Evolutionary conservation across 805 yeast species (phyloP), one percentile per base, ranked within the genome.

Genomic region (Candida wancherniae): DNA sequence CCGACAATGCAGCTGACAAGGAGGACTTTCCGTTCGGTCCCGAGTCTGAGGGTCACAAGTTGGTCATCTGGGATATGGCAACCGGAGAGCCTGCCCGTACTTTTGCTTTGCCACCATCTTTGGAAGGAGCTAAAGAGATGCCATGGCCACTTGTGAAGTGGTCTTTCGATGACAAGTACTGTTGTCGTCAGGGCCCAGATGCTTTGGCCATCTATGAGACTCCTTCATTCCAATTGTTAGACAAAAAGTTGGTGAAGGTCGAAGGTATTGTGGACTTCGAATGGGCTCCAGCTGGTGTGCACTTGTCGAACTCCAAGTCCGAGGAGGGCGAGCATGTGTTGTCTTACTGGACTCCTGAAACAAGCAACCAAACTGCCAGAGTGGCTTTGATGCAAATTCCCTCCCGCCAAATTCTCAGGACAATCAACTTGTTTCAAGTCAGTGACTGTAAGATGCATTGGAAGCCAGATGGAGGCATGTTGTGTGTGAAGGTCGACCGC

Each of bases 341-440:
- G 46, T 79, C 94, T 19, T 92, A 81, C 68, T 92, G 98, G 98
- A 87, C 96, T 27, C 99, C 99, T 33, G 99, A 92, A 67, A 66
- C 78, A 32, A 60, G 72, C 42, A 90, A 92, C 61, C 95, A 88
- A 68, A 83, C 96, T 26, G 97, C 98, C 17, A 82, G 94, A 59
- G 97, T 90, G 36, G 76, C 94, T 15, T 64, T 92, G 42, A 80
- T 92, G 78, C 86, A 84, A 51, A 74, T 88, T 33, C 94, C 95
- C 37, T 70, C 86, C 16, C 84, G 81, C 58, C 72, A 77, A 57
- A 78, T 87, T 27, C 61, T 92, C 40, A 84, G 97, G 73, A 84
- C 95, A 37, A 80, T 90, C 48, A 88, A 90, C 62, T 71, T 92
- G 62, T 87, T 92, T 71, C 96, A 92, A 65, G 98, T 92, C 30